phyloP scores from a whole-genome alignment of 2,329 filamentous ascomycete species.

The Fusarium bactridioides region DNA sequence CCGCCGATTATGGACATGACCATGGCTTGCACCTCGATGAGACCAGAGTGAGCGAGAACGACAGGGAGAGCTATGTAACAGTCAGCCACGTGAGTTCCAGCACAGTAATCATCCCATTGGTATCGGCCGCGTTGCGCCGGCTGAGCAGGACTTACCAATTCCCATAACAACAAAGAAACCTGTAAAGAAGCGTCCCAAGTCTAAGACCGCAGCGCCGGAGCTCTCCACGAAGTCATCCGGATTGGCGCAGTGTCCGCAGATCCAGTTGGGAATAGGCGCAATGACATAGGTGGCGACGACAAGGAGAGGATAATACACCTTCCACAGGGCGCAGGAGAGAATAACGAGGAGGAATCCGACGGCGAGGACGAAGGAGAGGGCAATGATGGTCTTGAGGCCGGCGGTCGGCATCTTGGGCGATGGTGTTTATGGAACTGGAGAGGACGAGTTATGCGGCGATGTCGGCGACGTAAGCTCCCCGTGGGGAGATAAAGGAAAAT shows the following conservation, averaged over 20 bases:
- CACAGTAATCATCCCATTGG: not conserved
- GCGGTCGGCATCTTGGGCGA: slow-evolving; percentile 71
- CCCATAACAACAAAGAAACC: slow-evolving; percentile 98
- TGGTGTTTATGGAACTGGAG: not conserved
- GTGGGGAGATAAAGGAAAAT: not conserved
- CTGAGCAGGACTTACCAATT: slow-evolving; percentile 72
- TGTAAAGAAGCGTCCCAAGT: slow-evolving; percentile 92
- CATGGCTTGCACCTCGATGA: slow-evolving; percentile 87
- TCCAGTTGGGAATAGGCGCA: slow-evolving; percentile 95
- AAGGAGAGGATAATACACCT: slow-evolving; percentile 92
- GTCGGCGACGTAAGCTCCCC: slow-evolving; percentile 11
- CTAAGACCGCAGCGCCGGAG: slow-evolving; percentile 82
- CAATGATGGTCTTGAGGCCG: slow-evolving; percentile 98
- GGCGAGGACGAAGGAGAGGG: slow-evolving; percentile 97
- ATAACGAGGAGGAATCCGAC: slow-evolving; percentile 99
- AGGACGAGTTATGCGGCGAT: slow-evolving; percentile 8
- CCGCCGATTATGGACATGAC: slow-evolving; percentile 94
- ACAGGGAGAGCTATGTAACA: slow-evolving; percentile 77
- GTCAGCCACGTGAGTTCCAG: slow-evolving; percentile 22
- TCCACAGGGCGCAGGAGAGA: slow-evolving; percentile 93
- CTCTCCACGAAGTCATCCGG: slow-evolving; percentile 95
- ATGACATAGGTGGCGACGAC: slow-evolving; percentile 96
- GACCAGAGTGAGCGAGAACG: slow-evolving; percentile 83
- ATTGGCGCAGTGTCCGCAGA: slow-evolving; percentile 86
- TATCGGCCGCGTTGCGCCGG: not conserved